Percentiles rank a stretch among this genome's conserved stretches.
phyloP scores from a whole-genome alignment of 2,329 filamentous ascomycete species.

The Pestalotiopsis sp. region DNA sequence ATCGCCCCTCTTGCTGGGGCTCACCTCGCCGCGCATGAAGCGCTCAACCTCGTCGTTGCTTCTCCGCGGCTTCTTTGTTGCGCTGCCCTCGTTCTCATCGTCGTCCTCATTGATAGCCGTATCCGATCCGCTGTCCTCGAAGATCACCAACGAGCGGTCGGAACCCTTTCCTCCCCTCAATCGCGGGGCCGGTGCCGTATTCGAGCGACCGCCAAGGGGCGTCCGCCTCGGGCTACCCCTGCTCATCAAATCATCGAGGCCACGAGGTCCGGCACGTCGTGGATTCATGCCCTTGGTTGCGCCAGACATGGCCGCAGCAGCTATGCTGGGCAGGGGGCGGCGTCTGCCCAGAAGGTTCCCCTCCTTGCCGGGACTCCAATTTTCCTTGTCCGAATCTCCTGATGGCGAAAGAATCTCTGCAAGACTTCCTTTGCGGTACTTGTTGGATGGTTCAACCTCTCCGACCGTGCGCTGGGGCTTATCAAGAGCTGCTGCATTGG shows the following conservation, averaged over 20 bases:
- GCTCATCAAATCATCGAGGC: conserved; percentile 36
- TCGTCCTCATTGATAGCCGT: background rate
- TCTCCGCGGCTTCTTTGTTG: conserved; percentile 5
- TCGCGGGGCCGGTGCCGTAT: conserved; percentile 41
- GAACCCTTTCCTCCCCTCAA: conserved; percentile 21
- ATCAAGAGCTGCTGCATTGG: conserved; percentile 31
- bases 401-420: conserved; percentile 44
- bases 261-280: conserved; percentile 40
- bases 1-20: conserved; percentile 75
- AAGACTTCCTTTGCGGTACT: conserved; percentile 40
- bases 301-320: conserved; percentile 20
- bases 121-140: conserved; percentile 47
- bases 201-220: conserved; percentile 34
- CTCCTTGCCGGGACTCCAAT: conserved; percentile 67
- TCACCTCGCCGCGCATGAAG: conserved; percentile 71
- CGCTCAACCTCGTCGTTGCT: conserved; percentile 66
- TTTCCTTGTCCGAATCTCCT: conserved; percentile 92
- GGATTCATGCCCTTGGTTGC: conserved; percentile 26
- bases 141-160: conserved; percentile 44
- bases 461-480: conserved; percentile 17
- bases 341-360: conserved; percentile 37
- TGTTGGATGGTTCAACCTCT: conserved; percentile 26
- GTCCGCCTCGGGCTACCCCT: conserved; percentile 30
- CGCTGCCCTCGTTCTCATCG: conserved; percentile 3
- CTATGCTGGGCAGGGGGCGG: conserved; percentile 38